phyloP scores from a whole-genome alignment of 306 rosid genomes.

The Crotalaria pallida region DNA sequence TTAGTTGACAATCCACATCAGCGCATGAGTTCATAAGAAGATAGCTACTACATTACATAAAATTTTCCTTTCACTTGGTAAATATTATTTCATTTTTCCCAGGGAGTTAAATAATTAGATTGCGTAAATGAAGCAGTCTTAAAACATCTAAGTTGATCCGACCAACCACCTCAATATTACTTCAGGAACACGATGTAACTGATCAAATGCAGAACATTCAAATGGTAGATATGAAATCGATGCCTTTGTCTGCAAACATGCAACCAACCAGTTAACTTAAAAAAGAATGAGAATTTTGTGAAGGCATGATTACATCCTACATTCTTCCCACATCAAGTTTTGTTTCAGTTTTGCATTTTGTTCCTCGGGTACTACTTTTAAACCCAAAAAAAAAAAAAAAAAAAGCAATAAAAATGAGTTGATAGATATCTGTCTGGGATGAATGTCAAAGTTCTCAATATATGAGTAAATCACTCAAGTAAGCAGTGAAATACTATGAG shows the following conservation, averaged over 20 bases:
- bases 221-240: not conserved
- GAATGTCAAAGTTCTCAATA: not conserved
- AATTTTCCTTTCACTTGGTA: not conserved
- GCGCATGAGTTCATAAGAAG: not conserved
- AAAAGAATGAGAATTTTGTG: not conserved
- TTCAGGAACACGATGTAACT: conserved; percentile 4
- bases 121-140: not conserved
- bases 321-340: not conserved
- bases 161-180: not conserved
- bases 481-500: not conserved
- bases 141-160: conserved; percentile 17
- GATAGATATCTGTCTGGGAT: not conserved
- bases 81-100: not conserved
- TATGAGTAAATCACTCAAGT: not conserved
- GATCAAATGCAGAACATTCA: conserved; percentile 8
- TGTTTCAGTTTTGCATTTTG: not conserved
- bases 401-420: not conserved
- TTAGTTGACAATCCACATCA: conserved; percentile 21
- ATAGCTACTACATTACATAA: not conserved
- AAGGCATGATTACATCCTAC: not conserved
- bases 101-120: not conserved
- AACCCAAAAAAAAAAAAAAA: no score
- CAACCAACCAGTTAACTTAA: conserved; percentile 1
- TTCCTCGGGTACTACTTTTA: not conserved
- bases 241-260: not conserved